Evolutionary conservation across 139 green algal genomes (phyloP), one percentile per base, ranked within the genome.

Genomic region (Coccomyxa sp.): DNA sequence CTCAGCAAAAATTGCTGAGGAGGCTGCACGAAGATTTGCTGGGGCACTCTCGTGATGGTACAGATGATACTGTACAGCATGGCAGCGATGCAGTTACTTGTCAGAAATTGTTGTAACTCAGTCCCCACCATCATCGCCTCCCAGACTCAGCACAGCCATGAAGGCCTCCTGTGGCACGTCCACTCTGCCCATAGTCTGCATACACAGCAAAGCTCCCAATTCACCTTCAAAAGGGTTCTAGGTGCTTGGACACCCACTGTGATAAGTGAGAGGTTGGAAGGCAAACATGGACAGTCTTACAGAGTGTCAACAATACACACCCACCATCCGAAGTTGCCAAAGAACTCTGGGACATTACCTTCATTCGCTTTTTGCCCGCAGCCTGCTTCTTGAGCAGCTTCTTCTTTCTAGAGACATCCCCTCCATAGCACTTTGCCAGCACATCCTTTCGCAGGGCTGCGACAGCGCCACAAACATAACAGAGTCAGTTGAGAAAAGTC

Each of bases 361-460:
- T 97, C 93, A 97, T 96, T 7, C 97, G 89, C 92, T 99, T 99
- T 89, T 99, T 99, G 81, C 97, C 97, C 51, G 93, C 93, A 0
- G 97, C 96, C 90, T 95, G 96, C 91, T 98, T 99, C 85, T 96
- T 94, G 80, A 99, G 89, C 80, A 99, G 91, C 93, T 99, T 99
- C 92, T 98, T 98, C 92, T 99, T 99, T 21, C 97, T 90, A 57
- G 84, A 93, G 77, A 93, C 76, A 75, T 93, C 90, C 30, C 90
- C 91, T 59, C 90, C 94, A 81, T 99, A 99, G 89, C 97, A 99
- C 90, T 99, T 99, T 63, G 97, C 97, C 7, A 98, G 89, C 85
- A 99, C 97, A 87, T 99, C 97, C 92, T 99, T 99, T 75, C 97
- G 91, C 87, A 95, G 90, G 10, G 93, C 90, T 67, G 90, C 83